Conservation (phyloP, 2,329 filamentous ascomycete species). For the Ascochyta viciae-villosae region DNA sequence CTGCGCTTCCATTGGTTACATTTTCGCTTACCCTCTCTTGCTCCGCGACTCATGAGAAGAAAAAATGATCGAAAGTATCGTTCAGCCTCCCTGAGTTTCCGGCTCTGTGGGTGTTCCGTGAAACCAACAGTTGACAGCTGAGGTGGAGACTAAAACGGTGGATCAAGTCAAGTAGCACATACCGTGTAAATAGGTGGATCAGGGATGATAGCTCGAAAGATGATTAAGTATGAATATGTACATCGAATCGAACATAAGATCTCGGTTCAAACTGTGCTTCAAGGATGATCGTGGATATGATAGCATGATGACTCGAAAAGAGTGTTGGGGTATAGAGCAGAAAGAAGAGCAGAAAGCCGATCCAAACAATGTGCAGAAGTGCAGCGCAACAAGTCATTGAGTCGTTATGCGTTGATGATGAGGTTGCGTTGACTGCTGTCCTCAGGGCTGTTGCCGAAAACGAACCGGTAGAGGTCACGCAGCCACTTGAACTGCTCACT, state of each 20-base stretch:
- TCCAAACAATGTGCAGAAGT: slow-evolving; percentile 5
- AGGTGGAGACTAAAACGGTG: background rate
- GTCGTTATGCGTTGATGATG: slow-evolving; percentile 57
- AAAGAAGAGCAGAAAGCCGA: slow-evolving; percentile 11
- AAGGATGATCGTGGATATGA: slow-evolving; percentile 7
- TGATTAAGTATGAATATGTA: slow-evolving; percentile 10
- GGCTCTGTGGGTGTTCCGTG: background rate
- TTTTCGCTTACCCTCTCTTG: background rate
- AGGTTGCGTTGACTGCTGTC: slow-evolving; percentile 74
- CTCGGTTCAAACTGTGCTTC: slow-evolving; percentile 5
- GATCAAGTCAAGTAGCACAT: background rate
- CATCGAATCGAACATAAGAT: slow-evolving; percentile 7
- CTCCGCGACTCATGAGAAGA: background rate
- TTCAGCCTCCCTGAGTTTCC: background rate
- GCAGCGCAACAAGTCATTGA: background rate
- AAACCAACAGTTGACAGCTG: background rate
- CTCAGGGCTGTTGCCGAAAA: slow-evolving; percentile 84
- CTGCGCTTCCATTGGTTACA: background rate
- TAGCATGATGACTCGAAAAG: slow-evolving; percentile 11
- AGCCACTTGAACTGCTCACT: slow-evolving; percentile 80
- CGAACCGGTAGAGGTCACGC: slow-evolving; percentile 79
- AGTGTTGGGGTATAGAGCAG: slow-evolving; percentile 20
- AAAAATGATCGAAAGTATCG: background rate
- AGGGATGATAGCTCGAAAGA: background rate
- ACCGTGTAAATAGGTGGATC: too few species aligned